Conservation (phyloP, 495 filamentous ascomycete genomes). For the Pyronema domesticum region DNA sequence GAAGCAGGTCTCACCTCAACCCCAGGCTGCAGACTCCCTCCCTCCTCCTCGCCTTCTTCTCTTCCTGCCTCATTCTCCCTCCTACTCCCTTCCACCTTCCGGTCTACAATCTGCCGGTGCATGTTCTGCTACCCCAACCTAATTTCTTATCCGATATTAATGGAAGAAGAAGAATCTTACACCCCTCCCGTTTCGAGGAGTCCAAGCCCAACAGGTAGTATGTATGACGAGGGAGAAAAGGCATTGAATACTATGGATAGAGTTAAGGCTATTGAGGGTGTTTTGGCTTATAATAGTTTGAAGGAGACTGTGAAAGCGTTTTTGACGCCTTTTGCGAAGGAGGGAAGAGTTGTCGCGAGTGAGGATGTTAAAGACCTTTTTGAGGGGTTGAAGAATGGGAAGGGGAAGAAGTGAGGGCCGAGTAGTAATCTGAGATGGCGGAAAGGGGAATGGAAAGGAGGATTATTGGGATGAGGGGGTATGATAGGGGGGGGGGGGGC, state of each 20-base stretch:
- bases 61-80: slow-evolving; percentile 43
- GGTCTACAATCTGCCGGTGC: slow-evolving; percentile 60
- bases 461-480: too few relatives aligned
- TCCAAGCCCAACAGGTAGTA: slow-evolving; percentile 44
- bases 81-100: slow-evolving; percentile 61
- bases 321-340: slow-evolving; percentile 81
- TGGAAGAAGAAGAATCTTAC: slow-evolving; percentile 86
- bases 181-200: slow-evolving; percentile 53
- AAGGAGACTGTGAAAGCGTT: slow-evolving; percentile 89
- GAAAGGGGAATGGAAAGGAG: too few relatives aligned
- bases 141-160: slow-evolving; percentile 49
- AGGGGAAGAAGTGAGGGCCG: not conserved
- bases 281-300: slow-evolving; percentile 90
- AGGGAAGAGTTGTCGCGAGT: slow-evolving; percentile 62
- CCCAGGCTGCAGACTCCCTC: slow-evolving; percentile 31
- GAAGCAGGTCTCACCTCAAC: slow-evolving; percentile 9
- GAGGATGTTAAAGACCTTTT: slow-evolving; percentile 96
- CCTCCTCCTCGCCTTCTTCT: slow-evolving; percentile 33
- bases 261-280: slow-evolving; percentile 83
- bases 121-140: slow-evolving; percentile 58
- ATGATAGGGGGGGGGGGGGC: too few relatives aligned
- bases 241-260: slow-evolving; percentile 79
- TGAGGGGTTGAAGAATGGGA: slow-evolving; percentile 43
- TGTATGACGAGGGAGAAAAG: slow-evolving; percentile 77
- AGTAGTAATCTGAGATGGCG: too few relatives aligned